Base-by-base conservation (phyloP, 352 stramenopile species). In the Pythium vanterpoolii region DNA sequence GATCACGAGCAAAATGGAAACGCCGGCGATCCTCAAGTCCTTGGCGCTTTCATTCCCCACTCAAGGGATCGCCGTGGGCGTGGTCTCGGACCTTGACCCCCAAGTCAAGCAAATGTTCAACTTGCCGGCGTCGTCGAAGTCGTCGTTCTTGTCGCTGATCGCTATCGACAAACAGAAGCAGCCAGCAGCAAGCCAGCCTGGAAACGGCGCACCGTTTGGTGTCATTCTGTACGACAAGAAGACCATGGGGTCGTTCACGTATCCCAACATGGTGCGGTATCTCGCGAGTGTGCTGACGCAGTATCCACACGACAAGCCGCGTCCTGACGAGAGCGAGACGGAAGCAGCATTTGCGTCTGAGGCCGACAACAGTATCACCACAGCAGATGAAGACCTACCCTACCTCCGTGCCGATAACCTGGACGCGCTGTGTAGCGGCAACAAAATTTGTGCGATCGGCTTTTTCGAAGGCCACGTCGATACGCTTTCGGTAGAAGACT, bases 371-470 rank as follows among this genome's bases (percentile, higher is more conserved):
- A 48, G 23, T 16, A 34, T 10, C n/a, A 57, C 9, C 28, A 18
- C 36, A 26, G 34, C 11, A 8, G 33, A 55, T 7, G 21, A 39
- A 11, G 64, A 68, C n/a, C 68, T 88, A 14, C 76, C 78, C n/a
- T 86, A 88, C 31, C 10, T 90, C 50, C 72, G 54, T 9, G 80
- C 77, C 43, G 62, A 79, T 9, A 88, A 85, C 44, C 36, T 88
- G 11, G 66, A 74, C 19, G 39, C 76, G 4, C 54, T 84, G 0
- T 93, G 83, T 46, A 52, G 49, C 6, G 78, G 74, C 48, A 84
- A 73, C 60, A 86, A 77, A 26, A 87, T 93, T 53, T 93, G 83
- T 62, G 81, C 76, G 5, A 89, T 93, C 42, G 81, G 77, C 11
- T 90, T 93, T 50, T 87, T 90, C 24, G 76, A 87, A 27, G 69